Evolutionary conservation across 202 grass and related monocot species (phyloP).

Genomic region (Carex arenaria): DNA sequence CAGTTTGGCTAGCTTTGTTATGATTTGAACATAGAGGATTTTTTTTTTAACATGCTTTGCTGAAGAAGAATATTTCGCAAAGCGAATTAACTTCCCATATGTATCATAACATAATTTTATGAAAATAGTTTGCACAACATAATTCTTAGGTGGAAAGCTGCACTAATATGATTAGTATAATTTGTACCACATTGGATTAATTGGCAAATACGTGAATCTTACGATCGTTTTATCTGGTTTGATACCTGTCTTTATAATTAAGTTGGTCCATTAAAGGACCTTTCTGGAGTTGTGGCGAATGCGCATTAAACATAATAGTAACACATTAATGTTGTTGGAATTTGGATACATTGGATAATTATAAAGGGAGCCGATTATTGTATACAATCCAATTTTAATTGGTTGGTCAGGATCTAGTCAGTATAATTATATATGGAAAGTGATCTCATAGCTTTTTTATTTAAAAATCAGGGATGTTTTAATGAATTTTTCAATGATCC

Average conservation of each 20-base stretch:
- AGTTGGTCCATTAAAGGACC: background rate
- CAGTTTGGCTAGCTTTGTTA: background rate
- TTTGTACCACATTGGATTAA: background rate
- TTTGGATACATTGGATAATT: background rate
- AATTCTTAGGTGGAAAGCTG: background rate
- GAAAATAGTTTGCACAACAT: no score
- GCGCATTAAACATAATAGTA: background rate
- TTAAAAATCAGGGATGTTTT: background rate
- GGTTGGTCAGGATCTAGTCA: background rate
- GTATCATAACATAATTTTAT: no score
- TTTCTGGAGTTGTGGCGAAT: background rate
- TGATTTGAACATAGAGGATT: background rate
- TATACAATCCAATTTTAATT: background rate
- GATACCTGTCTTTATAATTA: background rate
- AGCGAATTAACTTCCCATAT: no score
- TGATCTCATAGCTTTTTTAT: background rate
- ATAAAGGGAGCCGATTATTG: background rate
- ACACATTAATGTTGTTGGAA: background rate
- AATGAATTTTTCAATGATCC: background rate
- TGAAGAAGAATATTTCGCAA: background rate
- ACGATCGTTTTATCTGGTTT: background rate
- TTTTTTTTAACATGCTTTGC: background rate
- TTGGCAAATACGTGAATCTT: background rate
- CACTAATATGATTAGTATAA: background rate
- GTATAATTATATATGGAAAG: background rate